Evolutionary conservation across 805 yeast genomes (phyloP).

Genomic region (Lipomyces mesembrius): DNA sequence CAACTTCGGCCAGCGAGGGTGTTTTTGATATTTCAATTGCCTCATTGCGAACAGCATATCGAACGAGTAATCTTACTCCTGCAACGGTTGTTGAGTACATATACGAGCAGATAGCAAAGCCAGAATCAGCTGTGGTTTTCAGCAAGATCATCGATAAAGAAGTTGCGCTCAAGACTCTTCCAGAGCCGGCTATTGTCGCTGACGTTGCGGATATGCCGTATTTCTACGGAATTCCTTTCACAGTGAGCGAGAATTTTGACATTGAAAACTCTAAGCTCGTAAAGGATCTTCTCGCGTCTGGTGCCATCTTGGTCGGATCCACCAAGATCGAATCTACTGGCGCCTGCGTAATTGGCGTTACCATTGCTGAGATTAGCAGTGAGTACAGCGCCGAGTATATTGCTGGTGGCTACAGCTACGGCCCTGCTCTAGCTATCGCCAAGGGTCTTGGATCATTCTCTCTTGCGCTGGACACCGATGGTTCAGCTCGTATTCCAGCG

Average conservation of each 20-base stretch:
- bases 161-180: constrained; percentile 27
- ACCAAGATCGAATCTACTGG: constrained; percentile 29
- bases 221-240: constrained; percentile 35
- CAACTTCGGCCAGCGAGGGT: constrained; percentile 3
- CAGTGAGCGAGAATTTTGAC: constrained; percentile 29
- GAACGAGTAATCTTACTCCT: constrained; percentile 24
- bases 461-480: constrained; percentile 33
- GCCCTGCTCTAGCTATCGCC: constrained; percentile 32
- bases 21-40: constrained; percentile 22
- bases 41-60: constrained; percentile 27
- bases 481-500: constrained; percentile 32
- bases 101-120: constrained; percentile 18
- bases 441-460: constrained; percentile 29
- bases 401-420: constrained; percentile 33
- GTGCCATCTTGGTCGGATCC: constrained; percentile 29
- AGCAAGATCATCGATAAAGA: constrained; percentile 22
- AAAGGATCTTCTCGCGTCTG: constrained; percentile 20
- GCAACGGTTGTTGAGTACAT: constrained; percentile 18
- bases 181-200: constrained; percentile 20
- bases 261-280: constrained; percentile 23
- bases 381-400: constrained; percentile 25
- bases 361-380: constrained; percentile 14
- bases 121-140: constrained; percentile 15
- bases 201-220: constrained; percentile 32
- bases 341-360: constrained; percentile 14